A percentile compares a stretch with the other conserved stretches of the same genome.
Conservation (phyloP, 1,139 yeast species). For the Blastobotrys proliferans region DNA sequence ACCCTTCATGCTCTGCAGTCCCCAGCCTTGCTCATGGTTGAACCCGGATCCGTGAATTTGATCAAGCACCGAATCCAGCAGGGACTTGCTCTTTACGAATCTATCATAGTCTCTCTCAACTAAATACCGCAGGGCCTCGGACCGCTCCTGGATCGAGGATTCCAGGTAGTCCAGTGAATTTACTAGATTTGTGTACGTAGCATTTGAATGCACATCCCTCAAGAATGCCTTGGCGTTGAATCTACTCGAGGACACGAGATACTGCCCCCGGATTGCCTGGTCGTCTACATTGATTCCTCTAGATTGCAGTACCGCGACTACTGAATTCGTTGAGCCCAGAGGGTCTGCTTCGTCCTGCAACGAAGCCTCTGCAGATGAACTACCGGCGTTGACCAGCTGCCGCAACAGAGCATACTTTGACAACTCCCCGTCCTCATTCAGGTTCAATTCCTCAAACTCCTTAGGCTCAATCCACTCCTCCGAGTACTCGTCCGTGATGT, state of each 20-base stretch:
- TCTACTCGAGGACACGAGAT: slow-evolving; percentile 63
- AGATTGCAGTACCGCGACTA: slow-evolving; percentile 30
- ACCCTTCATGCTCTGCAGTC: slow-evolving; percentile 30
- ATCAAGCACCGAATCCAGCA: slow-evolving; percentile 53
- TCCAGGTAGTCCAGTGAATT: slow-evolving; percentile 58
- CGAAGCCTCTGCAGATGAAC: slow-evolving; percentile 20
- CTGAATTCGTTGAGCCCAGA: slow-evolving; percentile 34
- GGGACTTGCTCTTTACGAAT: slow-evolving; percentile 72
- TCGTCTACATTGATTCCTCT: slow-evolving; percentile 32
- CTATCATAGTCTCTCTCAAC: slow-evolving; percentile 71
- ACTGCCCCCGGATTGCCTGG: slow-evolving; percentile 39
- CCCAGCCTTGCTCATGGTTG: slow-evolving; percentile 37
- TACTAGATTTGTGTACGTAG: slow-evolving; percentile 60
- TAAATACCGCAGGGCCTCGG: slow-evolving; percentile 59
- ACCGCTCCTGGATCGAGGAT: slow-evolving; percentile 55
- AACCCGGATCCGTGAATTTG: slow-evolving; percentile 45
- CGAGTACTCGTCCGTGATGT: slow-evolving; percentile 30
- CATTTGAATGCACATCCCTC: slow-evolving; percentile 64
- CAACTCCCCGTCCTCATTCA: slow-evolving; percentile 18
- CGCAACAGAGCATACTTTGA: slow-evolving; percentile 28
- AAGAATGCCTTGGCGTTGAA: slow-evolving; percentile 71
- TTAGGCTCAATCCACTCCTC: slow-evolving; percentile 18
- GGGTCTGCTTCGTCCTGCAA: slow-evolving; percentile 38
- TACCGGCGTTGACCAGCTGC: slow-evolving; percentile 23
- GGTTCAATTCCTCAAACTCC: slow-evolving; percentile 18